Evolutionary conservation across 192 early-diverging fungal genomes (phyloP).

Genomic region (Linnemannia elongata): DNA sequence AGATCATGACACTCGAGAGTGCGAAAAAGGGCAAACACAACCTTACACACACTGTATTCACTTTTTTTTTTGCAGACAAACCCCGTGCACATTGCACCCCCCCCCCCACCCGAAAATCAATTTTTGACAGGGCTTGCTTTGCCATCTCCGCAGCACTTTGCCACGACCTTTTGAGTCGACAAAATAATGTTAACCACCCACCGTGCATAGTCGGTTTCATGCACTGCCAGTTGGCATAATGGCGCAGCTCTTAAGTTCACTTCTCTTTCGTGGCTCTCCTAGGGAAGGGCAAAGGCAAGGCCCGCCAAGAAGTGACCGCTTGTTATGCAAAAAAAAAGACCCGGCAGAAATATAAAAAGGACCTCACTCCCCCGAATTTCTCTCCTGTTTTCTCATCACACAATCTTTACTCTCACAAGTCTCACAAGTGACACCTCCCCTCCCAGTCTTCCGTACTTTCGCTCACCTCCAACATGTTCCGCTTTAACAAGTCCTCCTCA

Average conservation of each 20-base stretch:
- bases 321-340: neutral
- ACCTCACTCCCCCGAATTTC: neutral
- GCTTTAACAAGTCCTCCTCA: neutral
- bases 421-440: conserved; percentile 13
- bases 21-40: no score
- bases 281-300: neutral
- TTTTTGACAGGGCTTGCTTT: no score
- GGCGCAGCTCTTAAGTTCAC: conserved; percentile 3
- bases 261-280: neutral
- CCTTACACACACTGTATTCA: no score
- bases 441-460: conserved; percentile 1
- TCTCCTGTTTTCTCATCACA: neutral
- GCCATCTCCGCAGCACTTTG: conserved; percentile 6
- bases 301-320: neutral
- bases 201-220: conserved; percentile 10
- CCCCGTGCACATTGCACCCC: no score
- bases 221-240: neutral
- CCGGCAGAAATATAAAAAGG: conserved; percentile 11
- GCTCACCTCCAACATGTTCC: conserved; percentile 19
- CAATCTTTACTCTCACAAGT: conserved; percentile 8
- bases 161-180: conserved; percentile 10
- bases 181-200: conserved; percentile 4
- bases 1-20: no score
- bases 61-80: no score
- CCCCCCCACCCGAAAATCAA: no score